Conservation (phyloP, 192 early-diverging fungal species). For the Geosiphon pyriformis region DNA sequence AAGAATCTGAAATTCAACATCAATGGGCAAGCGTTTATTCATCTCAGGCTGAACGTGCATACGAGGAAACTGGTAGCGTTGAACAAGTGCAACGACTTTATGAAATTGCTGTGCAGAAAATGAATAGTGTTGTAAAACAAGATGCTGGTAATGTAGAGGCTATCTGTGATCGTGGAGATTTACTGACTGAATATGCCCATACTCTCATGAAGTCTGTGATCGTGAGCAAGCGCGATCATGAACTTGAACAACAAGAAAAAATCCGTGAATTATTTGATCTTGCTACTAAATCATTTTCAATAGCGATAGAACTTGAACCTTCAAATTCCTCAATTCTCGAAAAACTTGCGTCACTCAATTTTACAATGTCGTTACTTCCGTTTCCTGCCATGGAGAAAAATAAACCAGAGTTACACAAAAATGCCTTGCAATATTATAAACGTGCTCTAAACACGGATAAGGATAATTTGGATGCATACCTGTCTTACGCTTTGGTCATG, state of each 20-base stretch:
- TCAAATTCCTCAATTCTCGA: constrained; percentile 46
- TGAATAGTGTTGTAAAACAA: constrained; percentile 36
- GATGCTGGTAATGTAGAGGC: constrained; percentile 46
- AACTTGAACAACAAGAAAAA: constrained; percentile 23
- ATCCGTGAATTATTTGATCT: constrained; percentile 42
- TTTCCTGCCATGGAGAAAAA: constrained; percentile 39
- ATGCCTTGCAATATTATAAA: constrained; percentile 48
- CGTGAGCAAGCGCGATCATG: constrained; percentile 8
- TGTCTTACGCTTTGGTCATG: constrained; percentile 34
- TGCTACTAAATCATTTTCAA: constrained; percentile 39
- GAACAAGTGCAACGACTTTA: constrained; percentile 31
- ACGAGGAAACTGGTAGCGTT: constrained; percentile 34
- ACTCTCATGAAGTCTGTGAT: constrained; percentile 28
- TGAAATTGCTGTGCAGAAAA: constrained; percentile 32
- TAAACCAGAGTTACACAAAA: constrained; percentile 41
- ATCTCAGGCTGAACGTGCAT: constrained; percentile 43
- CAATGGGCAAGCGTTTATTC: constrained; percentile 41
- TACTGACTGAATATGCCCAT: constrained; percentile 31
- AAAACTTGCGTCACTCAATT: constrained; percentile 48
- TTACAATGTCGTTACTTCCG: constrained; percentile 34
- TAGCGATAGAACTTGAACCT: constrained; percentile 41
- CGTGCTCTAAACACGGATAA: constrained; percentile 41
- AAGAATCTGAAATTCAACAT: constrained; percentile 26
- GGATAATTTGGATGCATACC: constrained; percentile 31
- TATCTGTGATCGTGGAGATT: constrained; percentile 50